Conservation (phyloP, 805 yeast genomes). For the Crinitomyces ghanaensis region DNA sequence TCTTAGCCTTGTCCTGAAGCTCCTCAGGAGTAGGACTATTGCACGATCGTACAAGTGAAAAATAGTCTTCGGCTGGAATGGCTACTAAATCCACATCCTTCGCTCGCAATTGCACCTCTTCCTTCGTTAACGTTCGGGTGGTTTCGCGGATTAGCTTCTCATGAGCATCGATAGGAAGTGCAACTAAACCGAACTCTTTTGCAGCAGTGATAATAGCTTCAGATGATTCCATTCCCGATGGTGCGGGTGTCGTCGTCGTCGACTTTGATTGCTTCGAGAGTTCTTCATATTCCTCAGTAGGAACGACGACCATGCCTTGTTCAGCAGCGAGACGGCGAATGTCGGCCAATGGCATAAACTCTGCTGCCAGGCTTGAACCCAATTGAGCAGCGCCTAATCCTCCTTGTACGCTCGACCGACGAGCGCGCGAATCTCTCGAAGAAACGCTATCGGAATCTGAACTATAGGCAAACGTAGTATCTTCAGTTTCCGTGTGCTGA, state of each 20-base stretch:
- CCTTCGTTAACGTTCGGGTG: too few relatives aligned
- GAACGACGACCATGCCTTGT: constrained; percentile 16
- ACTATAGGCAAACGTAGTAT: constrained; percentile 4
- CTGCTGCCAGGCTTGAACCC: constrained; percentile 14
- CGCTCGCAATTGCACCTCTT: constrained; percentile 7
- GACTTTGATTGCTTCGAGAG: too few relatives aligned
- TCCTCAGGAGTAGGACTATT: constrained; percentile 18
- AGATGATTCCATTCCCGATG: neutral
- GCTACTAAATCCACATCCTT: constrained; percentile 7
- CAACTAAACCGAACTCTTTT: constrained; percentile 18
- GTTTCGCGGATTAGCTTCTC: constrained; percentile 7
- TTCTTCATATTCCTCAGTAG: constrained; percentile 15
- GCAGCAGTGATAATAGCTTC: constrained; percentile 14
- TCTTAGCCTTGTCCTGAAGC: constrained; percentile 4
- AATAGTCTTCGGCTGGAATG: constrained; percentile 8
- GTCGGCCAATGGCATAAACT: constrained; percentile 19
- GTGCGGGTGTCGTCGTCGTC: too few relatives aligned
- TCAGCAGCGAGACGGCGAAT: constrained; percentile 15
- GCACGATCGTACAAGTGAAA: constrained; percentile 17
- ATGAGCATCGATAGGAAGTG: constrained; percentile 15
- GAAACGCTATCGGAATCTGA: constrained; percentile 4
- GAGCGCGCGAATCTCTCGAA: too few relatives aligned
- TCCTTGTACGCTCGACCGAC: too few relatives aligned
- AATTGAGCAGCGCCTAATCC: constrained; percentile 4
- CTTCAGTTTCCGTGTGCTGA: constrained; percentile 24